These are phyloP conservation scores for Penicillium desertorum DNA, from an alignment of 495 filamentous ascomycete species.

Conservation along the genomic window DNA sequence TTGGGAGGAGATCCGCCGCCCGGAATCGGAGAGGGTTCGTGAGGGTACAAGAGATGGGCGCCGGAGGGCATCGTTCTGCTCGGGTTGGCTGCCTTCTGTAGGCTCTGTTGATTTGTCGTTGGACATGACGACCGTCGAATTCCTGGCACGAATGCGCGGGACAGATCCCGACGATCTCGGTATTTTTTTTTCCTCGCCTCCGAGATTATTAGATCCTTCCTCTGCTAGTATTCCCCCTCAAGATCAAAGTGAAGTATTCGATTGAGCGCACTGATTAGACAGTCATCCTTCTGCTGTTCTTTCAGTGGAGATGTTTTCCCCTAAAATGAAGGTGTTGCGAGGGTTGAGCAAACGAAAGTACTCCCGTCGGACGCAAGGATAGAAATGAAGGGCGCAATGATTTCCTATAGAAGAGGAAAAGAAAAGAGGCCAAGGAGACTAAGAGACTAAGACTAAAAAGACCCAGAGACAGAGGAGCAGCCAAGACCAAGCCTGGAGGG, in stretches of 20 bases:
- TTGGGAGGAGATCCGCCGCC: slow-evolving; percentile 36
- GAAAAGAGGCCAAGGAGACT: not conserved
- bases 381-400: not conserved
- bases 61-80: slow-evolving; percentile 16
- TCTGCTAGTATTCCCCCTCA: not conserved
- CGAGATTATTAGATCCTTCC: not conserved
- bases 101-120: slow-evolving; percentile 22
- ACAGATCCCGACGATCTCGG: slow-evolving; percentile 20
- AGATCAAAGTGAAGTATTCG: not conserved
- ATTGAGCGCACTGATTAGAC: not conserved
- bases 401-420: not conserved
- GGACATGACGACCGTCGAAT: slow-evolving; percentile 29
- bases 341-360: slow-evolving; percentile 3
- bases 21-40: slow-evolving; percentile 37
- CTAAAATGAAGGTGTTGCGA: slow-evolving; percentile 12
- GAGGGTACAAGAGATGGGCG: slow-evolving; percentile 35
- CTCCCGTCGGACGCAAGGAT: slow-evolving; percentile 11
- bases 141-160: slow-evolving; percentile 17
- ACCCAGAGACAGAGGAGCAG: not conserved
- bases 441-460: not conserved
- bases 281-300: not conserved
- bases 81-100: slow-evolving; percentile 4
- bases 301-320: slow-evolving; percentile 1
- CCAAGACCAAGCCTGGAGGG: slow-evolving; percentile 7
- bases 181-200: slow-evolving; percentile 11